Base-by-base conservation (phyloP, 768 basidiomycete genomes). In the Rhodosporidiobolus odoratus region DNA sequence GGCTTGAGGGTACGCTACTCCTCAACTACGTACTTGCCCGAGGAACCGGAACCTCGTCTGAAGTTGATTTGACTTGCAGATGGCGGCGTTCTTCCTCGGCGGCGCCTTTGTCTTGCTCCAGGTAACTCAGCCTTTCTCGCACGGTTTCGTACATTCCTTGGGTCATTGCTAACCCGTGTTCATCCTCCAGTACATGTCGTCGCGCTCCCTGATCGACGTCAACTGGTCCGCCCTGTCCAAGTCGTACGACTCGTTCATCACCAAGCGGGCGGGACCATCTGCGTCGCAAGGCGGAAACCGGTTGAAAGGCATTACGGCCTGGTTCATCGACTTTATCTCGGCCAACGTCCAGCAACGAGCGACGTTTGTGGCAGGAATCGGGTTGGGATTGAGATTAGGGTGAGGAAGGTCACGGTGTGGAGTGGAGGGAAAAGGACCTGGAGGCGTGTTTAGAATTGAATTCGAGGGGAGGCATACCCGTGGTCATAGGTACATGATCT, bases 331-430 rank as follows among this genome's bases (percentile, higher is more conserved):
- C 79, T 96, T 97, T 81, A 80, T 97, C 79, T 90, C 89, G 0
- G 90, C 92, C 12, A 91, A 96, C 78, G 94, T 97, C 80, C 94
- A 92, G 77, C 89, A 88, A 53, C 82, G 93, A 71, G 93, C 92
- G 3, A 88, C 89, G 21, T 96, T 96, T 80, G 76, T 92, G 41
- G 91, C 87, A 7, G 94, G 94, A 15, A 83, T 96, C 67, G 84
- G 82, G 1, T 81, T 97, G 37, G 94, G 94, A 16, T 75, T 97
- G 58, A 83, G 92, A 60, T 79, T 96, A 27, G 92, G 93, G 62
- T 95, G 79, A 65, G 52, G 2, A 13, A 25, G n/a, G 40, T 15
- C 12, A 45, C 13, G 13, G 43, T 12, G 12, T 45, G 13, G 23
- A 45, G 43, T 23, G 43, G 43, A 45, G 43, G 43, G 43, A 45